Conservation (phyloP, 257 asterid genomes). For the Penstemon barbatus region DNA sequence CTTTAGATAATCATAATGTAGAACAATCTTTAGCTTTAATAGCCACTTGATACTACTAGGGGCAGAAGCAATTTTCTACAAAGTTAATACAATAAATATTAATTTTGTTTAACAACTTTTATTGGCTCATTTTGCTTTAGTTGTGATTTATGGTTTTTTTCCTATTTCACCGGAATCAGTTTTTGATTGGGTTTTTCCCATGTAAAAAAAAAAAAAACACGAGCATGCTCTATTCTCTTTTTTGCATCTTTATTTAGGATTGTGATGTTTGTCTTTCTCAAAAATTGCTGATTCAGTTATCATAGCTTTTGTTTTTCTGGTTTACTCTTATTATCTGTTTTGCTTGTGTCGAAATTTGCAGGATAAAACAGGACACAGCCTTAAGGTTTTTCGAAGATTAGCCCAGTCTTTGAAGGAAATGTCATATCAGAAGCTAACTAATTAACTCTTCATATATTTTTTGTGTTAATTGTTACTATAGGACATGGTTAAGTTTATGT, state of each 20-base stretch:
- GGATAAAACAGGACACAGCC: slow-evolving; percentile 81
- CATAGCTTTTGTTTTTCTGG: background rate
- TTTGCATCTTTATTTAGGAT: too few relatives aligned
- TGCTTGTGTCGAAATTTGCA: slow-evolving; percentile 32
- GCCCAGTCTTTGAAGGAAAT: slow-evolving; percentile 72
- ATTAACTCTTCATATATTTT: slow-evolving; percentile 24
- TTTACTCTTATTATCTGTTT: background rate
- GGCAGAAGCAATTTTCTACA: background rate
- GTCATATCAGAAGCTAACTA: slow-evolving; percentile 53
- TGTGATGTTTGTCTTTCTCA: too few relatives aligned
- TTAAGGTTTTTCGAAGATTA: slow-evolving; percentile 64
- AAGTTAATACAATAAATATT: background rate
- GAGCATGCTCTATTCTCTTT: too few relatives aligned
- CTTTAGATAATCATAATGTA: too few relatives aligned
- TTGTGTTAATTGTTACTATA: background rate
- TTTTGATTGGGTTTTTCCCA: too few relatives aligned
- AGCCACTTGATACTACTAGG: background rate
- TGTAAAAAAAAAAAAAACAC: too few relatives aligned
- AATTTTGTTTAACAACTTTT: background rate
- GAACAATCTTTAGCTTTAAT: too few relatives aligned
- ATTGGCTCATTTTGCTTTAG: background rate
- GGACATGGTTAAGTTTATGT: too few relatives aligned
- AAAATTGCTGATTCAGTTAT: too few relatives aligned
- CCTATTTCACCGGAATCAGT: too few relatives aligned
- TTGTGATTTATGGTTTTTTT: background rate